These are phyloP conservation scores for Medicago ruthenica DNA, from an alignment of 306 rosid species.

Conservation along the genomic window DNA sequence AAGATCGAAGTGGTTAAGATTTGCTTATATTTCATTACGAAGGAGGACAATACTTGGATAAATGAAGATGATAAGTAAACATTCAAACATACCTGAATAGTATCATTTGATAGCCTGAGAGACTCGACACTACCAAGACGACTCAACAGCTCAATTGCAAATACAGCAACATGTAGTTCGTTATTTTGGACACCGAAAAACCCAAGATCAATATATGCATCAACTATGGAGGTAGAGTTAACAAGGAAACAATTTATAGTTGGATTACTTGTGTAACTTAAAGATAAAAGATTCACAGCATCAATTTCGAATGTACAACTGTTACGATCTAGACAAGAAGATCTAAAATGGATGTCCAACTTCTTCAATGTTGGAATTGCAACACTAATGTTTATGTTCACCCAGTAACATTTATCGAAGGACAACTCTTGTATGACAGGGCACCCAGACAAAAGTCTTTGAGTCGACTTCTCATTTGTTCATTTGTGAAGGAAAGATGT, in stretches of 20 bases:
- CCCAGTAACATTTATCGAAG: conserved; percentile 17
- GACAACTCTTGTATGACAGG: conserved; percentile 25
- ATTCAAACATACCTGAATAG: conserved; percentile 19
- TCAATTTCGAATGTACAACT: conserved; percentile 14
- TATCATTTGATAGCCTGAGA: conserved; percentile 19
- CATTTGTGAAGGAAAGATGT: conserved; percentile 7
- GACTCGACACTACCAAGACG: conserved; percentile 28
- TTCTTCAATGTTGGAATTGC: conserved; percentile 5
- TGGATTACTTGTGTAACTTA: neutral
- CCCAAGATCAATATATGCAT: conserved; percentile 9
- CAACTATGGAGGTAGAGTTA: conserved; percentile 31
- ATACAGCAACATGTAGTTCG: neutral
- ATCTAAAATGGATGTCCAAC: neutral
- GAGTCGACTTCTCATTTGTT: conserved; percentile 24
- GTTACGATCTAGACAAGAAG: neutral
- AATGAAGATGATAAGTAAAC: neutral
- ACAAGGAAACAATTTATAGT: conserved; percentile 9
- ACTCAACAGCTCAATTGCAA: conserved; percentile 17
- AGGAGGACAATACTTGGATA: no score
- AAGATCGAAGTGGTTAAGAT: no score
- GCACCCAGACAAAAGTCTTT: conserved; percentile 29
- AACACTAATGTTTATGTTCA: neutral
- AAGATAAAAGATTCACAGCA: conserved; percentile 34
- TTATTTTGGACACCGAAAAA: neutral
- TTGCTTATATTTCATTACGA: no score